phyloP scores from a whole-genome alignment of 2,329 filamentous ascomycete genomes.

The Eutypella sp. region DNA sequence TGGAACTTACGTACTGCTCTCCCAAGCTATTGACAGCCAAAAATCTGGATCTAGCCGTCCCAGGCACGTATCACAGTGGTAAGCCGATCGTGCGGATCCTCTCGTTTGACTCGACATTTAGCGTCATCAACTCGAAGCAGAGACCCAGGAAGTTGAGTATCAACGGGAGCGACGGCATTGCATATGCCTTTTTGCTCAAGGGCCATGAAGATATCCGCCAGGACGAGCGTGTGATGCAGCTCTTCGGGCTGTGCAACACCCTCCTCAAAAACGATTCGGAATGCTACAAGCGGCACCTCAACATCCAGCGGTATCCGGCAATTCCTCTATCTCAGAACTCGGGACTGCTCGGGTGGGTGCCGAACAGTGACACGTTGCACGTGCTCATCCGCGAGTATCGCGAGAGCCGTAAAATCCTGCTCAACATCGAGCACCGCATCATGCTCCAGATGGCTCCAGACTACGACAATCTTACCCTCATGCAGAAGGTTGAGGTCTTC shows the following conservation, averaged over 20 bases:
- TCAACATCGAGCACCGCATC: conserved; percentile 98
- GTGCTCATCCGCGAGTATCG: conserved; percentile 96
- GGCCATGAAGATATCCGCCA: conserved; percentile 99
- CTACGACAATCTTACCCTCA: conserved; percentile 95
- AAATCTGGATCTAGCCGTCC: conserved; percentile 89
- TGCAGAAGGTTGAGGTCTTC: conserved; percentile 99
- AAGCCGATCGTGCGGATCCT: conserved; percentile 76
- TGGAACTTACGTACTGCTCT: conserved; percentile 95
- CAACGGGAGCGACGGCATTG: conserved; percentile 80
- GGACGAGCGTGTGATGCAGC: conserved; percentile 98
- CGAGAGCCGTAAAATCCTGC: conserved; percentile 91
- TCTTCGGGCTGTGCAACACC: conserved; percentile 97
- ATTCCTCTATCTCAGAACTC: conserved; percentile 96
- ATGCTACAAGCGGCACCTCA: conserved; percentile 93
- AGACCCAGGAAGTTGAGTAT: conserved; percentile 84
- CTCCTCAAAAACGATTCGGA: conserved; percentile 90
- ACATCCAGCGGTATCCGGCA: conserved; percentile 93
- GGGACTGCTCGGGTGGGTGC: conserved; percentile 91
- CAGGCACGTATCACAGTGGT: conserved; percentile 83
- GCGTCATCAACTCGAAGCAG: conserved; percentile 95
- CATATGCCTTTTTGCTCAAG: conserved; percentile 88
- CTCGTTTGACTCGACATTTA: conserved; percentile 85
- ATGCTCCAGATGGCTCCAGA: conserved; percentile 99
- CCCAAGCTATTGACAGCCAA: conserved; percentile 83
- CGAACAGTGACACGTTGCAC: conserved; percentile 95